These are phyloP conservation scores for Herpotrichia juniperi DNA, from an alignment of 2,329 filamentous ascomycete genomes.

Conservation along the genomic window DNA sequence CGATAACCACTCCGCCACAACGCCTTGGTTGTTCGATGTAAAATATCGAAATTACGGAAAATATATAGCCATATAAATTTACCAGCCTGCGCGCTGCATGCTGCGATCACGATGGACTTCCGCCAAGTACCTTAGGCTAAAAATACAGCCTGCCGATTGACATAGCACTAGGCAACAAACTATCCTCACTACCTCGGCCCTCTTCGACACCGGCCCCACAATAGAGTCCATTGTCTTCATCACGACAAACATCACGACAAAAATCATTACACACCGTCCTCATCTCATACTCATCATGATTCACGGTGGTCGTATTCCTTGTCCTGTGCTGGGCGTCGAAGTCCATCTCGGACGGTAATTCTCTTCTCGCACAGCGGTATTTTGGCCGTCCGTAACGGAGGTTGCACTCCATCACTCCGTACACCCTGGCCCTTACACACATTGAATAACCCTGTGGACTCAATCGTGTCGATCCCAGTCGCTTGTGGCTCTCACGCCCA, in stretches of 20 bases:
- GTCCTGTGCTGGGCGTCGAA: not conserved
- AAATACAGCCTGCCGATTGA: not conserved
- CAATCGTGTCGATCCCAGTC: conserved; percentile 1
- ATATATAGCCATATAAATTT: not conserved
- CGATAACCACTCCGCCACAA: conserved; percentile 51
- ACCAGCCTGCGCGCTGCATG: not conserved
- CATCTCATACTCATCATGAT: not conserved
- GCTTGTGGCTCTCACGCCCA: not conserved
- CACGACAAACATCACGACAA: not conserved
- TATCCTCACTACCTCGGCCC: not conserved
- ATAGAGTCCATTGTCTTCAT: not conserved
- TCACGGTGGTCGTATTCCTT: not conserved
- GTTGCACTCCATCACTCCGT: conserved; percentile 2
- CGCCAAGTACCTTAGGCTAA: not conserved
- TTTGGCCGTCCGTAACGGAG: conserved; percentile 3
- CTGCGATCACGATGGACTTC: not conserved
- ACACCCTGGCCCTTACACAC: not conserved
- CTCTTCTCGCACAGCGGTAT: not conserved
- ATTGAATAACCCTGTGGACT: not conserved
- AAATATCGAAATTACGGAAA: not conserved
- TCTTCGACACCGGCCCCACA: not conserved
- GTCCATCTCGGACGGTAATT: not conserved
- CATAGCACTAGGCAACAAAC: not conserved
- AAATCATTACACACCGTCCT: not conserved
- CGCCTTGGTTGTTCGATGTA: conserved; percentile 22